Evolutionary conservation across 2,329 filamentous ascomycete genomes (phyloP).

Genomic region (Aspergillus sp.): DNA sequence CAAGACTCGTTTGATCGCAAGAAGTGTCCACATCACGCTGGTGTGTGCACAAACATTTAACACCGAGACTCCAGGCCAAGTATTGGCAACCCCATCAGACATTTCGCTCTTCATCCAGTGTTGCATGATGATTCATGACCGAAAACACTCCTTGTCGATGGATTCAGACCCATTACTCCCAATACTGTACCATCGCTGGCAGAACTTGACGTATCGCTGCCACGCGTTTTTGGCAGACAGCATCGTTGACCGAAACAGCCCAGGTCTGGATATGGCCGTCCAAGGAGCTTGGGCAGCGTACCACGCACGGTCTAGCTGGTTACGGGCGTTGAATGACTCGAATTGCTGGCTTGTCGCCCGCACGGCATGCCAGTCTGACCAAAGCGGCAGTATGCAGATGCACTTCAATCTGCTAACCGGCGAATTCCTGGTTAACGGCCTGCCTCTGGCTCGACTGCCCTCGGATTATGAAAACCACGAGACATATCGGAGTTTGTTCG

Average conservation of each 20-base stretch:
- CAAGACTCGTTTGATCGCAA: constrained; percentile 21
- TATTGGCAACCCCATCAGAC: constrained; percentile 18
- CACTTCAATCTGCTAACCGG: constrained; percentile 26
- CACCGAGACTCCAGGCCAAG: constrained; percentile 25
- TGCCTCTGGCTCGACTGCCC: constrained; percentile 20
- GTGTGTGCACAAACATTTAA: constrained; percentile 40
- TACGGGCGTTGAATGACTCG: not conserved
- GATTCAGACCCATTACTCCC: constrained; percentile 6
- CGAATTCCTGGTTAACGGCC: constrained; percentile 23
- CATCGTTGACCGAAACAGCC: constrained; percentile 3
- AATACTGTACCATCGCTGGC: constrained; percentile 16
- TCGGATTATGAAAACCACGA: constrained; percentile 13
- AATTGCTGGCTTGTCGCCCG: constrained; percentile 4
- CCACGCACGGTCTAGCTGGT: constrained; percentile 5
- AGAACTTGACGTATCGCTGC: constrained; percentile 11
- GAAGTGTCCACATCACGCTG: constrained; percentile 33
- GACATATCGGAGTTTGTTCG: constrained; percentile 18
- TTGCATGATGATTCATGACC: constrained; percentile 30
- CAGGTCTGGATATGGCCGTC: constrained; percentile 9
- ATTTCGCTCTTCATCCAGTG: constrained; percentile 30
- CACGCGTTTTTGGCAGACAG: constrained; percentile 4
- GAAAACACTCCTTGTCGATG: constrained; percentile 4
- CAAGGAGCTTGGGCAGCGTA: constrained; percentile 11
- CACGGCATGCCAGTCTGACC: not conserved
- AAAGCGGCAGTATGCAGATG: constrained; percentile 8